A percentile compares a stretch with the other conserved stretches of the same genome.
Evolutionary conservation across 2,329 filamentous ascomycete genomes (phyloP).

Genomic region (Paecilomyces sp.): DNA sequence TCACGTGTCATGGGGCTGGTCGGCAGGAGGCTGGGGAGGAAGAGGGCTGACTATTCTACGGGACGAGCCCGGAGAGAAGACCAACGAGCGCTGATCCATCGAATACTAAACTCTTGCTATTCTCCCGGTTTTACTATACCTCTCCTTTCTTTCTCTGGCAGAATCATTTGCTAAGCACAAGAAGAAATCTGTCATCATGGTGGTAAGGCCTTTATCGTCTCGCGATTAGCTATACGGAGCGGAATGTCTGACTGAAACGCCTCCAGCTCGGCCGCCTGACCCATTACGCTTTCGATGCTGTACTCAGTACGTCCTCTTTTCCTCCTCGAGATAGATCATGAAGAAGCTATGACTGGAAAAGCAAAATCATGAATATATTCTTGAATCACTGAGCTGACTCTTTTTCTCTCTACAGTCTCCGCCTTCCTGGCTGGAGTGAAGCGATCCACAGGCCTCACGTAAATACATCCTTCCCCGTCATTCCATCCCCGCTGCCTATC

Average conservation of each 20-base stretch:
- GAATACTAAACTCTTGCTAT: neutral
- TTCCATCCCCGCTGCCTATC: slow-evolving; percentile 2
- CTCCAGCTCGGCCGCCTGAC: slow-evolving; percentile 84
- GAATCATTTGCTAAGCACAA: neutral
- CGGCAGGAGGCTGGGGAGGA: neutral
- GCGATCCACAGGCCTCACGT: slow-evolving; percentile 96
- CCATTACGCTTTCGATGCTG: slow-evolving; percentile 94
- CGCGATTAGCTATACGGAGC: too few relatives aligned
- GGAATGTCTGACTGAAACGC: slow-evolving; percentile 28
- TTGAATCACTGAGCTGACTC: neutral
- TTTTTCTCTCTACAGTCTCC: slow-evolving; percentile 58
- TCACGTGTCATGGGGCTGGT: neutral
- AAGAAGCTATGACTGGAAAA: neutral
- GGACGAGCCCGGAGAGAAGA: too few relatives aligned
- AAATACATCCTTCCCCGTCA: slow-evolving; percentile 43
- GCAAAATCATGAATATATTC: neutral
- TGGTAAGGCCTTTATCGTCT: slow-evolving; percentile 41
- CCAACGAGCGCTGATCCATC: neutral
- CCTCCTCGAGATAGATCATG: neutral
- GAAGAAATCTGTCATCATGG: slow-evolving; percentile 26
- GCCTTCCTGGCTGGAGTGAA: slow-evolving; percentile 95
- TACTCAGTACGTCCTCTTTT: slow-evolving; percentile 60
- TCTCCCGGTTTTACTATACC: neutral
- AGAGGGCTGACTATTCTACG: too few relatives aligned
- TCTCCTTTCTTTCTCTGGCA: neutral